These are phyloP conservation scores for Sordaria brevicollis DNA, from an alignment of 495 filamentous ascomycete genomes.

Conservation along the genomic window DNA sequence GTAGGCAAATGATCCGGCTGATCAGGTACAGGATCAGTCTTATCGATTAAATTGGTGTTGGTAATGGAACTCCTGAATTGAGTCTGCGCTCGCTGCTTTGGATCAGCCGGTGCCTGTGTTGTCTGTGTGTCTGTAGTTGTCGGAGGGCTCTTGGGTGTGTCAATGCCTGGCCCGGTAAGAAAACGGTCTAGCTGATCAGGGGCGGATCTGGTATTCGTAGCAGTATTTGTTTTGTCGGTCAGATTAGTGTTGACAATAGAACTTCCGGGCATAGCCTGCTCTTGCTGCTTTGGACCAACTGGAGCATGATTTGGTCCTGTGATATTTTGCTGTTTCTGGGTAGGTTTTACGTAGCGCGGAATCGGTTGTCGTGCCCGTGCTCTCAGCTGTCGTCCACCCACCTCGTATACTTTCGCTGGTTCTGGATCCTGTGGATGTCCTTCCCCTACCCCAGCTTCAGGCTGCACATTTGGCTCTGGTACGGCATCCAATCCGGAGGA, in stretches of 20 bases:
- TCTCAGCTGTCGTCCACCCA: background rate
- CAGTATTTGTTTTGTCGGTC: too few relatives aligned
- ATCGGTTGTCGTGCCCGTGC: background rate
- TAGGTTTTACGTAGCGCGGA: background rate
- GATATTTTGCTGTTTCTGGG: background rate
- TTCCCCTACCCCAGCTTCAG: background rate
- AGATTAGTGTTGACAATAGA: background rate
- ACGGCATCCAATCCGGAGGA: background rate
- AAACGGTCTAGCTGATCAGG: too few relatives aligned
- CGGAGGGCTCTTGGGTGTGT: too few relatives aligned
- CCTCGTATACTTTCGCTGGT: background rate
- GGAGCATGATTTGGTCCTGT: fast-evolving
- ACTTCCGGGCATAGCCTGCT: background rate
- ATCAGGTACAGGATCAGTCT: background rate
- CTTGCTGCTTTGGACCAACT: background rate
- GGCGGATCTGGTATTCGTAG: too few relatives aligned
- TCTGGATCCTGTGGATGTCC: background rate
- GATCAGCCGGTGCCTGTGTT: too few relatives aligned
- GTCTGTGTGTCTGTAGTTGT: too few relatives aligned
- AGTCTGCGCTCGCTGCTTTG: too few relatives aligned
- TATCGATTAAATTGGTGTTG: background rate
- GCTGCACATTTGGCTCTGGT: background rate
- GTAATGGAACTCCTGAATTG: too few relatives aligned
- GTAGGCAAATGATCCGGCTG: background rate
- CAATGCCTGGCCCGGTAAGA: too few relatives aligned